Conservation (phyloP, 176 grass and related monocot genomes). For the Oryza glaberrima region DNA sequence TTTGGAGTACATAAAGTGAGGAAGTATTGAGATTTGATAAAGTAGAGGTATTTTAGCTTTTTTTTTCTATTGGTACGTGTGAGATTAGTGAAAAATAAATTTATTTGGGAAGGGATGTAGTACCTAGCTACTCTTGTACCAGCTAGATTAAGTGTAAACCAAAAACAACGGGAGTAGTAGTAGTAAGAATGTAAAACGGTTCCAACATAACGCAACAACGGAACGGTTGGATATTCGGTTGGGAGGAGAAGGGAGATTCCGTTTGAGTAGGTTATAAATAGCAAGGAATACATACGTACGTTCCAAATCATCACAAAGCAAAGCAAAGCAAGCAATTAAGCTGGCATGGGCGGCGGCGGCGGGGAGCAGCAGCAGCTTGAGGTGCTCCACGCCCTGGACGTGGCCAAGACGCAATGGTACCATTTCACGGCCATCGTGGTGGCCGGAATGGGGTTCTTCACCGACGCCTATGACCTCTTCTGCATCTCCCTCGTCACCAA, state of each 20-base stretch:
- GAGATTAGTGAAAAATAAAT: too few species aligned
- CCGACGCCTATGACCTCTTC: constrained; percentile 91
- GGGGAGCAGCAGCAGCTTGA: constrained; percentile 43
- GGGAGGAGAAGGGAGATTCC: neutral
- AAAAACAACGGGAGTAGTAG: too few species aligned
- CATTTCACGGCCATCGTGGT: constrained; percentile 79
- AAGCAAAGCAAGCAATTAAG: neutral
- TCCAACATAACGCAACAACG: neutral
- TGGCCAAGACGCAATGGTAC: constrained; percentile 79
- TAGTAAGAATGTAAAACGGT: neutral
- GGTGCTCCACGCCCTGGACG: constrained; percentile 60
- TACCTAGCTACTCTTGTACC: too few species aligned
- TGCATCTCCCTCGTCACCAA: constrained; percentile 80
- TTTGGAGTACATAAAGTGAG: too few species aligned
- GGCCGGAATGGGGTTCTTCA: constrained; percentile 93
- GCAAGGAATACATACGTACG: neutral
- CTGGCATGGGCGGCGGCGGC: constrained; percentile 32
- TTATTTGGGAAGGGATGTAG: too few species aligned
- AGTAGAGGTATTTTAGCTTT: too few species aligned
- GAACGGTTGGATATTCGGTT: too few species aligned
- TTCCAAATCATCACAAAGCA: neutral
- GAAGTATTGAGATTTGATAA: too few species aligned
- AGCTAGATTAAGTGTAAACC: too few species aligned
- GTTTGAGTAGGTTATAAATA: neutral
- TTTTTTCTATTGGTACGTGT: too few species aligned